phyloP scores from a whole-genome alignment of 345 rosid genomes.

The Salix exigua region DNA sequence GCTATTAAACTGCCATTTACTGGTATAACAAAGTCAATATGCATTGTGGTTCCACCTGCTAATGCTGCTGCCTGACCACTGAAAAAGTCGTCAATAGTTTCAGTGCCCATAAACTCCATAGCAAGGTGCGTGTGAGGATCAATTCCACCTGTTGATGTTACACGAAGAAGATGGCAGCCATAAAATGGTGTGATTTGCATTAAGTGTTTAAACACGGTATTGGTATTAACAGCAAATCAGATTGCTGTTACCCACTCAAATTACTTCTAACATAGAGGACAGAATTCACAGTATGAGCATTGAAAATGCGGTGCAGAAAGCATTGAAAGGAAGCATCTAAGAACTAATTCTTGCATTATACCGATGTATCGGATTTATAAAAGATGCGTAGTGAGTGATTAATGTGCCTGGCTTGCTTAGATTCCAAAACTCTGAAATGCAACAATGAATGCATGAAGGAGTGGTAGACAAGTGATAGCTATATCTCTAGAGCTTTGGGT shows the following conservation, averaged over 20 bases:
- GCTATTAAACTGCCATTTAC: constrained; percentile 69
- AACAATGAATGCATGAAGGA: not conserved
- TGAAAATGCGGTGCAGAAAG: not conserved
- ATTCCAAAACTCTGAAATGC: not conserved
- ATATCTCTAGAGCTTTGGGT: not conserved
- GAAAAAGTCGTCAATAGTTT: constrained; percentile 81
- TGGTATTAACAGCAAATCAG: not conserved
- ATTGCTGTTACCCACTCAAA: not conserved
- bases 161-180: not conserved
- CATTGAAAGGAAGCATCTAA: not conserved
- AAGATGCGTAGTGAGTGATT: not conserved
- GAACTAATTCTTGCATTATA: not conserved
- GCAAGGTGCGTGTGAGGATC: constrained; percentile 94
- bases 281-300: not conserved
- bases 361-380: not conserved
- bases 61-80: constrained; percentile 99
- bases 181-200: not conserved
- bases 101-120: constrained; percentile 72
- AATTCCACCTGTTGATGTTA: constrained; percentile 64
- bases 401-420: not conserved
- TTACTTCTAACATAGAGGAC: not conserved
- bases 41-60: constrained; percentile 99
- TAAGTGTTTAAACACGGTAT: not conserved
- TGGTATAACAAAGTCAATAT: constrained; percentile 88
- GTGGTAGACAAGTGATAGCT: not conserved